These are phyloP conservation scores for Karstenula rhodostoma DNA, from an alignment of 2,329 filamentous ascomycete species.

Conservation along the genomic window DNA sequence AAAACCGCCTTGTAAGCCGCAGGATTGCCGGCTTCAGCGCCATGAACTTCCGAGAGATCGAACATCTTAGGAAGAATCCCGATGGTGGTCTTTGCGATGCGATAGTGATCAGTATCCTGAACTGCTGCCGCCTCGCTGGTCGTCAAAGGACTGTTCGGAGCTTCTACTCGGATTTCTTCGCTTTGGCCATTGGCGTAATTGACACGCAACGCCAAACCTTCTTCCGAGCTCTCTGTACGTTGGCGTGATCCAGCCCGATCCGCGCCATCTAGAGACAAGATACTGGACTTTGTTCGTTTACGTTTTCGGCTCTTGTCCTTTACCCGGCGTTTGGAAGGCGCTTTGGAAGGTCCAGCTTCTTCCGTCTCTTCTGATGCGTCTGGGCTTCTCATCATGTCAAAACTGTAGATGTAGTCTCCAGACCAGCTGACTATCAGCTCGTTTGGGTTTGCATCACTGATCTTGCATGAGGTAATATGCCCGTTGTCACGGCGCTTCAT, in stretches of 20 bases:
- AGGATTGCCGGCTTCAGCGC: conserved; percentile 23
- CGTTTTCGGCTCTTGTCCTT: conserved; percentile 59
- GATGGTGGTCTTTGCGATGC: conserved; percentile 64
- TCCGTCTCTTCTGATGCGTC: conserved; percentile 59
- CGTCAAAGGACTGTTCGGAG: conserved; percentile 39
- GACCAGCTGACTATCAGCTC: conserved; percentile 75
- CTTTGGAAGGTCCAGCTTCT: conserved; percentile 24
- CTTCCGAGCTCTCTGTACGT: conserved; percentile 55
- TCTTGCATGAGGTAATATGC: conserved; percentile 75
- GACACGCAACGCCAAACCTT: conserved; percentile 62
- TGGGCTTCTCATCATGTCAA: conserved; percentile 68
- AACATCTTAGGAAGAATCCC: conserved; percentile 65
- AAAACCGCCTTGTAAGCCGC: conserved; percentile 55
- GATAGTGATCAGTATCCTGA: conserved; percentile 62
- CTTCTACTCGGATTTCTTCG: conserved; percentile 63
- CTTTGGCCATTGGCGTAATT: conserved; percentile 68
- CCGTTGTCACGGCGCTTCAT: conserved; percentile 65
- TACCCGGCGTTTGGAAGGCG: conserved; percentile 28
- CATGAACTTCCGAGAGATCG: conserved; percentile 49
- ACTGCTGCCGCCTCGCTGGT: conserved; percentile 57
- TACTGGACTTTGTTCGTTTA: conserved; percentile 60
- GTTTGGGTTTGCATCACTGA: conserved; percentile 72
- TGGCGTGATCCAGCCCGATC: conserved; percentile 58
- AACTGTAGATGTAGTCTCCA: conserved; percentile 71
- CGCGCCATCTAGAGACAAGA: conserved; percentile 45